Percentiles rank a stretch among this genome's conserved stretches.
These are phyloP conservation scores for Fusarium cicatricum DNA, from an alignment of 2,329 filamentous ascomycete species.

Conservation along the genomic window DNA sequence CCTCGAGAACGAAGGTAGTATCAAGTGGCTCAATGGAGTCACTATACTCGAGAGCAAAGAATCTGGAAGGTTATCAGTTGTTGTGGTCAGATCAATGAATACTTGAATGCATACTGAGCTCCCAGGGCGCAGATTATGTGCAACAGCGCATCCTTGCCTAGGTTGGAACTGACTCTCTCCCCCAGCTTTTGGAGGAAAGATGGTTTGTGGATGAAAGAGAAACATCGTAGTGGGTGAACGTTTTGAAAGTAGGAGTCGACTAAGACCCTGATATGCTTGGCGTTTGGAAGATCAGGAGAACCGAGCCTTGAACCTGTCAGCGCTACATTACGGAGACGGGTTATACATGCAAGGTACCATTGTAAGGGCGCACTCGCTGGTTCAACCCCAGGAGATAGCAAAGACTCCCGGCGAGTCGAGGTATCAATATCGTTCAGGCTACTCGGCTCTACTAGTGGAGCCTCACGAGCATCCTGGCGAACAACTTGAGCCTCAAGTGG, in stretches of 20 bases:
- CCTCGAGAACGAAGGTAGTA: slow-evolving; percentile 6
- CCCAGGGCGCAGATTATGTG: slow-evolving; percentile 36
- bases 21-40: slow-evolving; percentile 6
- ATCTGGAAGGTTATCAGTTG: slow-evolving; percentile 1
- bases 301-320: slow-evolving; percentile 16
- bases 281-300: slow-evolving; percentile 8
- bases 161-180: slow-evolving; percentile 16
- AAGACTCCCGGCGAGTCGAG: background rate
- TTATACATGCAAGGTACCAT: background rate
- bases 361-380: background rate
- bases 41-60: slow-evolving; percentile 24
- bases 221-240: slow-evolving; percentile 40
- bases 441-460: background rate
- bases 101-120: slow-evolving; percentile 21
- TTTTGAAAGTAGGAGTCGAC: slow-evolving; percentile 35
- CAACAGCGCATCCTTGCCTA: slow-evolving; percentile 29
- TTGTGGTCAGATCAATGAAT: background rate
- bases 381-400: background rate
- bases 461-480: background rate
- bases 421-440: background rate
- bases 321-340: background rate
- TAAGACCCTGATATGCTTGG: slow-evolving; percentile 19
- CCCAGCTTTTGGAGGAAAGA: slow-evolving; percentile 35
- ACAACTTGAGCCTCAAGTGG: too few species aligned
- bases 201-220: slow-evolving; percentile 39